Percentiles rank a stretch among this genome's conserved stretches.
Conservation (phyloP, 1,139 yeast genomes). For the Zygoascus hellenicus region DNA sequence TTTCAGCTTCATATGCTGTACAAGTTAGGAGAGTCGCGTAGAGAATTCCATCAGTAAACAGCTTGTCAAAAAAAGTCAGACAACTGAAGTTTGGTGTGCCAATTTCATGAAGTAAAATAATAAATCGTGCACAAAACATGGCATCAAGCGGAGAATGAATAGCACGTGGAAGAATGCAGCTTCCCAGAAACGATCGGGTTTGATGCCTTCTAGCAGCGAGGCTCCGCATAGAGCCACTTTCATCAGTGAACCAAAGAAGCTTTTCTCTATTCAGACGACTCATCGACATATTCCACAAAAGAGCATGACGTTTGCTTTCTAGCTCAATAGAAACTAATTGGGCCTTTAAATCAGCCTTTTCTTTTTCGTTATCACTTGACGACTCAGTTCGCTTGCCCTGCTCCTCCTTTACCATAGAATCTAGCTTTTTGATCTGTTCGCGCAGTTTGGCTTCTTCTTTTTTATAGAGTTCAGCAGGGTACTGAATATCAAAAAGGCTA, state of each 20-base stretch:
- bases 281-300: conserved; percentile 32
- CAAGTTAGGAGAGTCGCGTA: conserved; percentile 61
- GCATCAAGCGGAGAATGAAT: conserved; percentile 85
- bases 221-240: neutral
- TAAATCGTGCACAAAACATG: conserved; percentile 57
- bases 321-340: conserved; percentile 26
- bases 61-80: conserved; percentile 40
- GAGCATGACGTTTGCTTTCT: conserved; percentile 31
- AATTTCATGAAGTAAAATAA: conserved; percentile 45
- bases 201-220: conserved; percentile 23
- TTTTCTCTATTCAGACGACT: conserved; percentile 33
- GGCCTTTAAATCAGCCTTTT: conserved; percentile 17
- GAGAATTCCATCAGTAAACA: conserved; percentile 48
- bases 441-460: conserved; percentile 36
- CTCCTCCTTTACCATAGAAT: neutral
- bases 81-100: conserved; percentile 44
- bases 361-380: neutral
- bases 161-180: conserved; percentile 70
- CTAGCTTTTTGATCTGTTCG: conserved; percentile 15
- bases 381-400: neutral
- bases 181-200: conserved; percentile 45
- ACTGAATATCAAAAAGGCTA: conserved; percentile 67
- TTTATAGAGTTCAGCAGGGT: conserved; percentile 47
- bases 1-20: conserved; percentile 76
- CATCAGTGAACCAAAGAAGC: conserved; percentile 32